Conservation (phyloP, 768 basidiomycete species). For the Mrakia gelida region DNA sequence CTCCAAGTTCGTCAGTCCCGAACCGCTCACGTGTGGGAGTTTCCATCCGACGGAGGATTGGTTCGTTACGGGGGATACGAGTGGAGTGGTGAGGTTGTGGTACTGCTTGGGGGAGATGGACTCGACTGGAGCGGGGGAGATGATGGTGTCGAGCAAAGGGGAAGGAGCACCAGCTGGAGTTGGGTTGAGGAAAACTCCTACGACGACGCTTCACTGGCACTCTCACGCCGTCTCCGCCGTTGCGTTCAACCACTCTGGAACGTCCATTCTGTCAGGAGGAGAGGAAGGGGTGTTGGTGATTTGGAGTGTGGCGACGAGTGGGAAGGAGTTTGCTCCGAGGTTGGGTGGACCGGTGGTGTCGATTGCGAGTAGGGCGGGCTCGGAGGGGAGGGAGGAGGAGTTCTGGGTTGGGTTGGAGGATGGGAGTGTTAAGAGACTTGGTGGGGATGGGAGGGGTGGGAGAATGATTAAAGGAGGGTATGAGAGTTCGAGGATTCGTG, state of each 20-base stretch:
- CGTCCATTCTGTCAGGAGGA: conserved; percentile 87
- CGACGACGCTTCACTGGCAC: conserved; percentile 90
- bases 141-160: background rate
- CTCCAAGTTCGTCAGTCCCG: conserved; percentile 49
- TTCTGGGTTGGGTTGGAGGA: conserved; percentile 79
- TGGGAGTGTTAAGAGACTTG: conserved; percentile 55
- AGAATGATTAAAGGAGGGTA: conserved; percentile 21
- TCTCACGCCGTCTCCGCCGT: conserved; percentile 86
- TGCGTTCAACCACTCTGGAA: conserved; percentile 81
- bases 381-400: conserved; percentile 60
- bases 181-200: conserved; percentile 57
- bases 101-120: conserved; percentile 63
- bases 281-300: conserved; percentile 95
- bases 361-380: conserved; percentile 52
- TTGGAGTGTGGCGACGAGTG: conserved; percentile 87
- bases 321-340: conserved; percentile 86
- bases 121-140: background rate
- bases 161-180: conserved; percentile 16
- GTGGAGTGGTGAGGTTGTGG: conserved; percentile 84
- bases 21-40: conserved; percentile 18
- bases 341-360: conserved; percentile 79
- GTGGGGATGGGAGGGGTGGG: conserved; percentile 23
- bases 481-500: conserved; percentile 22
- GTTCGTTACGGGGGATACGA: conserved; percentile 88
- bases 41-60: conserved; percentile 57